phyloP scores from a whole-genome alignment of 2,329 filamentous ascomycete species.

The Cercospora citrullina region DNA sequence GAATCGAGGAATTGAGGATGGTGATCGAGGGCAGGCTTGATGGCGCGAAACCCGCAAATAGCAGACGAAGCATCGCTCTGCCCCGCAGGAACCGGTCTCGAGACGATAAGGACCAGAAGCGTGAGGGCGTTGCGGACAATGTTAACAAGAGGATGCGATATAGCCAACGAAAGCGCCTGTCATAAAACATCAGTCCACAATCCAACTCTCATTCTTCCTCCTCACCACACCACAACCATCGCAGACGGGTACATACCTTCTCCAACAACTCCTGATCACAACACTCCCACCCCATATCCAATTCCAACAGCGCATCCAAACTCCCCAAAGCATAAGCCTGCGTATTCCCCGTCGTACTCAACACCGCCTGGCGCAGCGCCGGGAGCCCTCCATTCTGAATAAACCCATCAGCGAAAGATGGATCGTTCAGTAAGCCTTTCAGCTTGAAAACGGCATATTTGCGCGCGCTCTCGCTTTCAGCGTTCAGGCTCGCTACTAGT shows the following conservation, averaged over 20 bases:
- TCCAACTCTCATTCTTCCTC: not conserved
- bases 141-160: conserved; percentile 93
- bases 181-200: not conserved
- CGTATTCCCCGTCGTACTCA: conserved; percentile 87
- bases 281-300: conserved; percentile 97
- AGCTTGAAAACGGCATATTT: conserved; percentile 99
- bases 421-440: conserved; percentile 91
- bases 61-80: conserved; percentile 60
- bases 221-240: too few species aligned
- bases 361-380: conserved; percentile 77
- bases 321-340: conserved; percentile 93
- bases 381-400: conserved; percentile 83
- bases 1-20: conserved; percentile 94
- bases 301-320: conserved; percentile 81
- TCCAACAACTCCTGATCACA: conserved; percentile 72
- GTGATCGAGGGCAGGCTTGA: conserved; percentile 87
- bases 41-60: conserved; percentile 81
- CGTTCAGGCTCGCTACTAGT: conserved; percentile 57
- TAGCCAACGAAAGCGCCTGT: conserved; percentile 84
- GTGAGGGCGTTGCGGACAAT: conserved; percentile 96
- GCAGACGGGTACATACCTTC: conserved; percentile 51
- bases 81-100: conserved; percentile 61
- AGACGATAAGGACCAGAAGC: conserved; percentile 89
- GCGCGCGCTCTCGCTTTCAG: conserved; percentile 80
- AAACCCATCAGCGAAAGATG: conserved; percentile 94